phyloP scores from a whole-genome alignment of 805 yeast species.

The Myxozyma kluyveri region DNA sequence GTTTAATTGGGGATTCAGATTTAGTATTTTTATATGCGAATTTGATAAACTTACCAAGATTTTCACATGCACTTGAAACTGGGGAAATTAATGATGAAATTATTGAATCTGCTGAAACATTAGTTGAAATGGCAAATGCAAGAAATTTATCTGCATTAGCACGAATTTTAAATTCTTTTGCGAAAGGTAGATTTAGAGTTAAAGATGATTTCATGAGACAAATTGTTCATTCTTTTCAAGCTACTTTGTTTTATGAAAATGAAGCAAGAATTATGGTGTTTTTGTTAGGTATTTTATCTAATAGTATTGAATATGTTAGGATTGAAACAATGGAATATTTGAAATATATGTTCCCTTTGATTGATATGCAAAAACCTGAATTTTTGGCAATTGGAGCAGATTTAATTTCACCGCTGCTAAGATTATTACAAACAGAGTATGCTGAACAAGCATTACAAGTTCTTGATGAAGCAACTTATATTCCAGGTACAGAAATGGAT shows the following conservation, averaged over 20 bases:
- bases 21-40: constrained; percentile 68
- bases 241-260: constrained; percentile 67
- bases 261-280: constrained; percentile 74
- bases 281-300: constrained; percentile 73
- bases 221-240: constrained; percentile 65
- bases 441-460: constrained; percentile 90
- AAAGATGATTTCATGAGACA: constrained; percentile 86
- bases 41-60: constrained; percentile 78
- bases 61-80: constrained; percentile 72
- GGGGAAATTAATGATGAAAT: constrained; percentile 52
- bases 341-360: constrained; percentile 68
- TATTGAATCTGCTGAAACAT: constrained; percentile 51
- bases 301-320: constrained; percentile 75
- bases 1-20: constrained; percentile 70
- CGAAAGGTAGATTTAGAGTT: constrained; percentile 79
- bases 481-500: constrained; percentile 89
- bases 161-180: constrained; percentile 69
- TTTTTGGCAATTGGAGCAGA: constrained; percentile 93
- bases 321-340: constrained; percentile 74
- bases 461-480: constrained; percentile 74
- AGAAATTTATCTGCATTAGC: constrained; percentile 59
- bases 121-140: constrained; percentile 60
- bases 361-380: constrained; percentile 73
- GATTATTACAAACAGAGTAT: constrained; percentile 75
- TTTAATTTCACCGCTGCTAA: constrained; percentile 79